These are phyloP conservation scores for Sedum album DNA, from an alignment of 164 flowering plant species.

Conservation along the genomic window DNA sequence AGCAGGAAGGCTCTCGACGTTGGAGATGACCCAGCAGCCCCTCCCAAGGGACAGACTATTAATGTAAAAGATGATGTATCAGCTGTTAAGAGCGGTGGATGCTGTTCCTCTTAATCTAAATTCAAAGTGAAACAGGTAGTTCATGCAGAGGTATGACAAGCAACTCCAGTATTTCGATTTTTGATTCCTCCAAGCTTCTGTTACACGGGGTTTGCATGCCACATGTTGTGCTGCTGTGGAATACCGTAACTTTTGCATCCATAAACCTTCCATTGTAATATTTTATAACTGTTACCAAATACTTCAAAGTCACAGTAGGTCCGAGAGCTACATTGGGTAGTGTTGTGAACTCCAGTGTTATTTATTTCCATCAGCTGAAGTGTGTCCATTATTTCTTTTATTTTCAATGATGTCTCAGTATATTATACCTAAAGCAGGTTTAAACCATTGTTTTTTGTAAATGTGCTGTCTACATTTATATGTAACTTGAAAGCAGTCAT, in stretches of 20 bases:
- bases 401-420: not conserved
- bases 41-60: slow-evolving; percentile 64
- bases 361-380: not conserved
- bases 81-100: slow-evolving; percentile 52
- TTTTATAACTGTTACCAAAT: not conserved
- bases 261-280: not conserved
- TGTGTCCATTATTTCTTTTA: not conserved
- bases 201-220: not conserved
- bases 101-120: slow-evolving; percentile 53
- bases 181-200: not conserved
- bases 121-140: no score
- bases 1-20: slow-evolving; percentile 57
- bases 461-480: no score
- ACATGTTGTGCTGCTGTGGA: not conserved
- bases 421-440: not conserved
- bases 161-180: not conserved
- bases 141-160: not conserved
- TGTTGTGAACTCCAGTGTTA: not conserved
- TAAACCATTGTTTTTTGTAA: no score
- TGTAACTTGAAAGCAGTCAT: no score
- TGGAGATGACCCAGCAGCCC: slow-evolving; percentile 48
- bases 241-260: not conserved
- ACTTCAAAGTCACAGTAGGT: not conserved
- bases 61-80: slow-evolving; percentile 63
- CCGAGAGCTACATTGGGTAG: not conserved